Base-by-base conservation (phyloP, 305 asterid species). In the Rubia balearica region DNA sequence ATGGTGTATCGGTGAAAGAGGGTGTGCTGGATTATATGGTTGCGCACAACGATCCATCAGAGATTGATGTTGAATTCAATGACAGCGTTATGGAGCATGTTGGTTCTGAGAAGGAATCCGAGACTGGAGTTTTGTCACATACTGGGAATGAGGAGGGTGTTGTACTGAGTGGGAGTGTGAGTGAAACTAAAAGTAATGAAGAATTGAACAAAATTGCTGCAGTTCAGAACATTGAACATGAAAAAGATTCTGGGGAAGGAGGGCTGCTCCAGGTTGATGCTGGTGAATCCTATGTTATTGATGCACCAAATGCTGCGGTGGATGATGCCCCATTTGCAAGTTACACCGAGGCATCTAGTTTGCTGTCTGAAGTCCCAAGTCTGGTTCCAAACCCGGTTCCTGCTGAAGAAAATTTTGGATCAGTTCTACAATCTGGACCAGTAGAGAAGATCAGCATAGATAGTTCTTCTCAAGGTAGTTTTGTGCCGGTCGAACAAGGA, bases 271-370 rank as follows among this genome's bases (percentile, higher is more conserved):
- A 57, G 42, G 36, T 19, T 21, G 65, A 27, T n/a, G 65, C 33
- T 21, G 74, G 56, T 16, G 75, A 75, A 51, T 72, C 83, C 68
- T 70, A 67, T 56, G 74, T 42, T 49, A 61, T 56, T 69, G 77
- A 80, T 74, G 72, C 56, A 65, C 71, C 73, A 67, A 67, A 49
- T 70, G 77, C 72, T 61, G 80, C 49, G 48, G 74, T 69, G 48
- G 81, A 82, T 57, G 22, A 48, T 68, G 30, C 71, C 61, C 83
- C 83, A 16, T 67, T 76, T 66, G 76, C 67, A 69, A 84, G 74
- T 65, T 65, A 82, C 17, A 81, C 67, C 17, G 74, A 70, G 64
- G 79, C 51, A 36, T 74, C 71, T 61, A 81, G 80, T 38, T 67
- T 72, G 49, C 21, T 78, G 60, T 66, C 82, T 8, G 85, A 66